Base-by-base conservation (phyloP, 2,329 filamentous ascomycete genomes). In the Fonsecaea erecta region DNA sequence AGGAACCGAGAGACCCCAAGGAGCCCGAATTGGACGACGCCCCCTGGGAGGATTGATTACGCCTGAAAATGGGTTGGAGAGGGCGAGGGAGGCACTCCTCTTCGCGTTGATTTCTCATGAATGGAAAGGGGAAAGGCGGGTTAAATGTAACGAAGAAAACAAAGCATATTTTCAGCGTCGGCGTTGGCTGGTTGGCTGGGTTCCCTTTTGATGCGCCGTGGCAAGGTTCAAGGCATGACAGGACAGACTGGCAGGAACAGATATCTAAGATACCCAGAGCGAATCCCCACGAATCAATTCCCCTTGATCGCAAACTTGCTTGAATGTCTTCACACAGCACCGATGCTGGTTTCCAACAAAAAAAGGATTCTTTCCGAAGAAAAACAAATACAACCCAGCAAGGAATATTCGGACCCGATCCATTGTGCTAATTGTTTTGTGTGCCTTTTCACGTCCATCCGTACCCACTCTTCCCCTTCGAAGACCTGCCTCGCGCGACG, bases 1-100 rank as follows among this genome's bases (percentile, higher is more conserved):
- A 97, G 76, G 93, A 97, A 77, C 93, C 93, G 8, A 88, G 86
- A 72, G 93, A 97, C 76, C 90, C 92, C 5, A 85, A 85, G 55
- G 83, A 84, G 46, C 78, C 79, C 62, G 89, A 92, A 68, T 84
- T 85, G 54, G 82, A 72, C 66, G 85, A 87, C 40, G 79, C 82
- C 60, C 79, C 83, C 43, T 82, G 78, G 73, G 80, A 82, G 67
- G 80, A 82, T 21, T 64, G 73, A 63, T 26, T 72, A 66, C 9
- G 9, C 16, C 26, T 9, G 16, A n/a, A 7, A 6, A 43, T 8
- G 16, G n/a, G 16, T 43, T 18, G 16, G 16, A 5, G 12, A 40
- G 35, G 4, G 5, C 12, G 35, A 40, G 5, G 12, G 16, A 18
- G 37, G 37, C n/a, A n/a, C 6, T 43, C 7, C 9, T 43, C n/a